These are phyloP conservation scores for Penicillium sp. DNA, from an alignment of 2,329 filamentous ascomycete genomes.

Conservation along the genomic window DNA sequence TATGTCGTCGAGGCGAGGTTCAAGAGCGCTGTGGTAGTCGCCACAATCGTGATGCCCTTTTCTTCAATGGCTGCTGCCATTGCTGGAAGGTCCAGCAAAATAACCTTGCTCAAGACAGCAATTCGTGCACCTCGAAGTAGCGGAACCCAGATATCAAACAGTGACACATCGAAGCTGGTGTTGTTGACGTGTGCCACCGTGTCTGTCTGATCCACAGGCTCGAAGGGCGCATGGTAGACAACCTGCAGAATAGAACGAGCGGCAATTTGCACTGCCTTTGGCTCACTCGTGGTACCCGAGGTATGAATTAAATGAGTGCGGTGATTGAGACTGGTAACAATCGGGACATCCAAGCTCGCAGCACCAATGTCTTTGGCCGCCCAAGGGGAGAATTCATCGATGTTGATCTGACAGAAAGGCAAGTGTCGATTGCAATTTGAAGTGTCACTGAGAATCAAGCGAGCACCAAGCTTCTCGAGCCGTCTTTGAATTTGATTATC, in stretches of 20 bases:
- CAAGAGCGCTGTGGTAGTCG: constrained; percentile 17
- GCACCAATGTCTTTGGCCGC: no score
- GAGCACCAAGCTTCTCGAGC: constrained; percentile 8
- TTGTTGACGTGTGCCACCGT: constrained; percentile 22
- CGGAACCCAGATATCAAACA: constrained; percentile 24
- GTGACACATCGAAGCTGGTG: constrained; percentile 23
- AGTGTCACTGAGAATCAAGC: constrained; percentile 9
- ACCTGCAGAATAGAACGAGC: constrained; percentile 18
- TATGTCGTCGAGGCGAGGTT: constrained; percentile 12
- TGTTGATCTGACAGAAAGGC: no score
- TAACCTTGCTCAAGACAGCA: no score
- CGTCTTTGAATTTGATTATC: constrained; percentile 14
- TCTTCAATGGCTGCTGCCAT: no score
- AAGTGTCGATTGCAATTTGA: constrained; percentile 1
- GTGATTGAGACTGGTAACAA: neutral
- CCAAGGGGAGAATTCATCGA: neutral
- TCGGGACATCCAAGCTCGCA: no score
- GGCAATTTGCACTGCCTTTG: constrained; percentile 23
- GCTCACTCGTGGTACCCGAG: constrained; percentile 20
- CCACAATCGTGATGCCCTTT: no score
- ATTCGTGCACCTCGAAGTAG: constrained; percentile 17
- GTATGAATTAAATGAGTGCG: constrained; percentile 21
- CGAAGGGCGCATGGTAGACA: constrained; percentile 7
- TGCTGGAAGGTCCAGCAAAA: no score
- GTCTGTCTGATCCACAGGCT: constrained; percentile 7